Evolutionary conservation across 2,329 filamentous ascomycete genomes (phyloP), one percentile per base, ranked within the genome.

Genomic region (Aspergillus sp.): DNA sequence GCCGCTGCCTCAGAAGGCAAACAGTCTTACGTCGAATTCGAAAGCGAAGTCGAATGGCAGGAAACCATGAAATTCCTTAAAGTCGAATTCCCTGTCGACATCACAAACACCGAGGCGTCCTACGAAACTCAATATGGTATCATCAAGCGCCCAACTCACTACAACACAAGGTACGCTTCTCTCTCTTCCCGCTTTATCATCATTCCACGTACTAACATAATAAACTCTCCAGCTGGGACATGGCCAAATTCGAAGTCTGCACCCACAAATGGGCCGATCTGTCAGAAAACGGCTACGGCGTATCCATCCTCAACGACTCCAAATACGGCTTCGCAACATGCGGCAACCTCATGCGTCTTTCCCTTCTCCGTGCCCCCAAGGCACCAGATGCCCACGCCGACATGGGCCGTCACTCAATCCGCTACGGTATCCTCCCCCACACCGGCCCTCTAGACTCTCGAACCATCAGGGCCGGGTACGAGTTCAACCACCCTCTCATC

Each of bases 21-120:
- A 34, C 83, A 85, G 33, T 89, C 88, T 0, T 87, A 86, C 63
- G 83, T 98, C 15, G 89, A 96, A 63, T 87, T 93, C 62, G 83
- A 86, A 41, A 89, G 88, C 51, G 91, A 96, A 65, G 90, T 98
- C n/a, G 91, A 97, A 71, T 99, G 95, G 95, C 89, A 89, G 65
- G 95, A 99, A 75, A 91, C 86, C 12, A 97, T 95, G 89, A 96
- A 95, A 72, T 98, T 98, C 82, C 84, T 99, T 70, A 99, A 99
- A 81, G 93, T 98, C 51, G 95, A 99, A 73, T 99, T 99, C 77
- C 93, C 95, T 0, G 93, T 97, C 61, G 89, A 96, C 68, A 83
- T 98, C 62, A 85, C 87, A 65, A 97, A 93, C 75, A 96, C 89
- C 0, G 92, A 97, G 75, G 95, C 95, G 33, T 90, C 87, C 12